Percentiles rank a stretch among this genome's conserved stretches.
These are phyloP conservation scores for Aspergillus nomiae DNA, from an alignment of 2,329 filamentous ascomycete species.

Conservation along the genomic window DNA sequence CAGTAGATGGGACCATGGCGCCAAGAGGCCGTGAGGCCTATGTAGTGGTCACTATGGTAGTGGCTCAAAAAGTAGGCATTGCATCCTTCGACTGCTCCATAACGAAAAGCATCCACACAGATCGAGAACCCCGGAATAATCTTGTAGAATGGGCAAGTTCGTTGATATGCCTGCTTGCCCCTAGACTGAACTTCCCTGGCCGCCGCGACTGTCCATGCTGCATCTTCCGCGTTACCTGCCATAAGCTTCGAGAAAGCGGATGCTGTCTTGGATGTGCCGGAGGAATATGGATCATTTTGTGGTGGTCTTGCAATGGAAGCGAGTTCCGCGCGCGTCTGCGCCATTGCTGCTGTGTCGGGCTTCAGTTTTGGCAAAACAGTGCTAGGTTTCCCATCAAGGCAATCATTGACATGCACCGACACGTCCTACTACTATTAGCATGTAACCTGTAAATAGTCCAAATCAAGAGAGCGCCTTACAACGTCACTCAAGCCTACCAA, in stretches of 20 bases:
- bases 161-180: constrained; percentile 81
- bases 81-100: constrained; percentile 88
- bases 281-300: constrained; percentile 74
- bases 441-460: background rate
- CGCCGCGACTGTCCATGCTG: constrained; percentile 85
- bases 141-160: constrained; percentile 98
- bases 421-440: constrained; percentile 58
- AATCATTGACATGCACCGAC: constrained; percentile 86
- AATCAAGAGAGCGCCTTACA: constrained; percentile 27
- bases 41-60: constrained; percentile 97
- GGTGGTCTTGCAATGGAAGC: constrained; percentile 74
- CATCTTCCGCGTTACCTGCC: constrained; percentile 86
- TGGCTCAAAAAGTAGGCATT: constrained; percentile 96
- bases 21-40: constrained; percentile 87
- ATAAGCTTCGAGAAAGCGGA: constrained; percentile 93
- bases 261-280: constrained; percentile 44
- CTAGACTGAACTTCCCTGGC: constrained; percentile 75
- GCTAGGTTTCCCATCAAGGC: constrained; percentile 78
- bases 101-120: constrained; percentile 93
- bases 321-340: constrained; percentile 62
- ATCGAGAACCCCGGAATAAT: constrained; percentile 92
- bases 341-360: constrained; percentile 15
- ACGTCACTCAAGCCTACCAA: constrained; percentile 59
- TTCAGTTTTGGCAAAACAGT: constrained; percentile 48
- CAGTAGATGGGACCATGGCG: constrained; percentile 94